Evolutionary conservation across 768 basidiomycete genomes (phyloP), one percentile per base, ranked within the genome.

Genomic region (Paxillus involutus): DNA sequence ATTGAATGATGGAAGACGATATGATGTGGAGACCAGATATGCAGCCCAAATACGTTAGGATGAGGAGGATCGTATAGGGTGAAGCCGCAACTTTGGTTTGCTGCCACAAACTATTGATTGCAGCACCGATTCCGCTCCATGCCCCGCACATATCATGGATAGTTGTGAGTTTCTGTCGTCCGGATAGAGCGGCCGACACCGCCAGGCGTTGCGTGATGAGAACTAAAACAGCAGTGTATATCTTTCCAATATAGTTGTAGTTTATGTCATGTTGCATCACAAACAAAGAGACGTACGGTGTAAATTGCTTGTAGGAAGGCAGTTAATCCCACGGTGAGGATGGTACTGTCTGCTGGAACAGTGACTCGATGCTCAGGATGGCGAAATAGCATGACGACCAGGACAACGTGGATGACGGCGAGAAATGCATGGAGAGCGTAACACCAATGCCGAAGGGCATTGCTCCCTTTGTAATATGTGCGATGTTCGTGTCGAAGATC

Each of bases 61-160:
- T 49, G 10, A 44, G 19, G 13, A 59, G 14, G 19, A 57, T 35
- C 6, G 32, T 32, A 0, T 4, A 29, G 0, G 57, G 52, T 0
- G 59, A 47, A 3, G 67, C 50, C 0, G 44, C 11, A 17, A 67
- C 33, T 11, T 52, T 46, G 13, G n/a, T n/a, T n/a, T n/a, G n/a
- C n/a, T n/a, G n/a, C n/a, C n/a, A n/a, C n/a, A n/a, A n/a, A n/a
- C n/a, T 44, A 3, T 16, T 12, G 19, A 60, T 53, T 0, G 66
- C 61, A 1, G 66, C 55, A 3, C 66, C 66, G 32, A 67, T 51
- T 11, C 66, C 66, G 1, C 45, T 49, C 66, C 66, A 68, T 3
- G 66, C 59, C 3, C 32, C 32, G 2, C 29, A 47, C 9, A 54
- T 49, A 19, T 68, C 66, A 13, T 67, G 66, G 1, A 57, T 37